Evolutionary conservation across 495 filamentous ascomycete species (phyloP), one percentile per base, ranked within the genome.

Genomic region (Aspergillus sparsus): DNA sequence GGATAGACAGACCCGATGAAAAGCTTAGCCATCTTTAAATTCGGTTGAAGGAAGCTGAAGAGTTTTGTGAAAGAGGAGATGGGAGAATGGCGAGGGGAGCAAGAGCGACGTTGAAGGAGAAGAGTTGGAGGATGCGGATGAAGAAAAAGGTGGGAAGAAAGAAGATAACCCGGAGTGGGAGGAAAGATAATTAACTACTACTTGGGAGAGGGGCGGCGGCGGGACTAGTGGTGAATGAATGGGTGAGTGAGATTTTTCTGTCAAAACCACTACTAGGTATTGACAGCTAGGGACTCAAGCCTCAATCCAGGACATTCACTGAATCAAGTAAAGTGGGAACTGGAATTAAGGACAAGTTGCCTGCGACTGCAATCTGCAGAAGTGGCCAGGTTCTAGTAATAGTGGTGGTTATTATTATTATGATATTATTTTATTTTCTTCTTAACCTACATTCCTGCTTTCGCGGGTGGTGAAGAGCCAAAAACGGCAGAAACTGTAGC

Each of bases 11-110:
- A 95, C 92, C 92, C 92, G 68, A 96, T 88, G 72, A 95, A 96
- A 57, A 96, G 80, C 73, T 96, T 96, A 33, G 91, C 83, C 92
- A 96, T 96, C 55, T 64, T 82, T 71, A 64, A 33, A 49, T 52
- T 57, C 61, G 62, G 53, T n/a, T 62, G 61, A 56, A 64, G 53
- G 65, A 64, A 63, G 65, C 57, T 63, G 67, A 62, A 63, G 68
- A 54, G 64, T 53, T 57, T 58, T 21, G 63, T 59, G 55, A 57
- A 52, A 32, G 8, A 53, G 7, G 42, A 49, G 15, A 47, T 70
- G 44, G 9, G 49, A 62, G 21, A 27, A 27, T 27, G 21, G 21
- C 21, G 21, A 37, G 32, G 34, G 32, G 21, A 27, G 21, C 21
- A 58, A 51, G 42, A 51, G 21, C 21, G 21, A 27, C 21, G 21